Percentiles rank a stretch among this genome's conserved stretches.
These are phyloP conservation scores for Inonotus obliquus DNA, from an alignment of 1,284 basidiomycete genomes.

Conservation along the genomic window DNA sequence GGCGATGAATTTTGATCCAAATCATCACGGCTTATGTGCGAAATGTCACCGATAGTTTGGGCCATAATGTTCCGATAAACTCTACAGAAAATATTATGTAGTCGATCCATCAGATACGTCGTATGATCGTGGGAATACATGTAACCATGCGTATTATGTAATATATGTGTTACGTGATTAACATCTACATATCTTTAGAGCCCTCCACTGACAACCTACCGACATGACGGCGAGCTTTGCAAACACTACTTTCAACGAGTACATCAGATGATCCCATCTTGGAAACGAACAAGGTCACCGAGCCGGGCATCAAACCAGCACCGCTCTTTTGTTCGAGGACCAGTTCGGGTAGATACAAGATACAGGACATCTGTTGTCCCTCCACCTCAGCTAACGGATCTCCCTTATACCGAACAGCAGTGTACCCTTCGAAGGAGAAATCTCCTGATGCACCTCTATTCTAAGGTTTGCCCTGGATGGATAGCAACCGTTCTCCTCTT, in stretches of 20 bases:
- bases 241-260: neutral
- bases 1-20: slow-evolving; percentile 1
- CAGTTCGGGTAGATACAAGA: neutral
- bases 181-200: too few species aligned
- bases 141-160: too few species aligned
- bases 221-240: neutral
- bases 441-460: too few species aligned
- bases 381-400: neutral
- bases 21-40: too few species aligned
- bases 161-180: too few species aligned
- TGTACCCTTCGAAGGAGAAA: too few species aligned
- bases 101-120: too few species aligned
- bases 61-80: neutral
- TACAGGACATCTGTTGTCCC: neutral
- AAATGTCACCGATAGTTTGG: neutral
- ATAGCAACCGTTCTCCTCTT: neutral
- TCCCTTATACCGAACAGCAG: neutral
- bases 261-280: neutral
- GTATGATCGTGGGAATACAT: too few species aligned
- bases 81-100: neutral
- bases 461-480: too few species aligned
- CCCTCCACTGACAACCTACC: neutral
- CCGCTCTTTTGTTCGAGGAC: neutral
- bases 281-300: neutral
- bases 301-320: neutral